Evolutionary conservation across 371 early-diverging fungal species (phyloP), one percentile per base, ranked within the genome.

Genomic region (Saksenaea vasiformis): DNA sequence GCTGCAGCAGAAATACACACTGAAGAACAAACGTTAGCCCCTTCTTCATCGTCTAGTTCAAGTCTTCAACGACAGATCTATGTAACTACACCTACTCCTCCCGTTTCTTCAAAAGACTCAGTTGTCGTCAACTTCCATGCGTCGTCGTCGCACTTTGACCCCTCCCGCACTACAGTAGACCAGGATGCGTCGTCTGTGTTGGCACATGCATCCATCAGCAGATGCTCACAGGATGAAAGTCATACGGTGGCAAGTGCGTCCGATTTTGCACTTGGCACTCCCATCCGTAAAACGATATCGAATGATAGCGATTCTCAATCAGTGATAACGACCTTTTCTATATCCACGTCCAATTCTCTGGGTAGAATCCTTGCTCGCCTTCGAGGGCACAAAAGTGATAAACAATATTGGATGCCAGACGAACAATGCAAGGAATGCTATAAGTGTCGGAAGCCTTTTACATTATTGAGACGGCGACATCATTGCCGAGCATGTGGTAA

Each of bases 401-500:
- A 84, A 65, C 90, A 90, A 54, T 91, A 88, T 67, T 93, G 94
- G 94, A 94, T 94, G 92, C 83, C 87, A 34, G 94, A 94, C 67
- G 94, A 93, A 51, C 83, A 85, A 51, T 88, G 87, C 61, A 90
- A 89, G 64, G 90, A 91, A 67, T 95, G 95, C 72, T 93, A 90
- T 77, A 89, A 91, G 19, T 95, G 95, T 71, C 87, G 88, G 55
- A 81, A 76, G 35, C 80, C 88, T 0, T 95, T 95, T 71, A 87
- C 86, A 13, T 61, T 87, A 2, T 84, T 91, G 58, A 78, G 91
- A 43, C 74, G 95, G 54, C 89, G 86, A 62, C 95, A 95, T 66
- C 95, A 95, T 66, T 95, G 95, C 68, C 86, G 95, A 15, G 87
- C 91, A 34, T 95, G 95, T 75, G 93, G 92, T 87, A 82, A 63